These are phyloP conservation scores for Periglandula ipomoeae DNA, from an alignment of 2,329 filamentous ascomycete genomes.

Conservation along the genomic window DNA sequence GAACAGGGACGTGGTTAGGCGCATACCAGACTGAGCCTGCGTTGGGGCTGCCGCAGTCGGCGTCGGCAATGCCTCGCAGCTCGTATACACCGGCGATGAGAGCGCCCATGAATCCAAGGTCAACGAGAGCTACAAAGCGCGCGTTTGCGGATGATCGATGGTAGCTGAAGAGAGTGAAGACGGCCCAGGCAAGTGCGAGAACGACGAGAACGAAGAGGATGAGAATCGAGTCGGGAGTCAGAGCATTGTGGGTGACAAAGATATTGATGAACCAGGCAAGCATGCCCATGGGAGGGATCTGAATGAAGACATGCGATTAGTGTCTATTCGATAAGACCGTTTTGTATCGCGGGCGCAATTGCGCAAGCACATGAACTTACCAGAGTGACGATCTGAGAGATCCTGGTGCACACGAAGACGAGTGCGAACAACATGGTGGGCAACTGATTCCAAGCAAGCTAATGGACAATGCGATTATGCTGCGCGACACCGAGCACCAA, in stretches of 20 bases:
- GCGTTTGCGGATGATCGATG: constrained; percentile 52
- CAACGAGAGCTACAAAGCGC: constrained; percentile 50
- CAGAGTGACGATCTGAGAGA: constrained; percentile 53
- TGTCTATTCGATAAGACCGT: too few relatives aligned
- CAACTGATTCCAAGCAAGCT: neutral
- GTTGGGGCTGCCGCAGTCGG: constrained; percentile 57
- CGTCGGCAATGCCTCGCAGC: constrained; percentile 47
- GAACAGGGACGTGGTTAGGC: constrained; percentile 43
- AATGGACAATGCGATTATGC: neutral
- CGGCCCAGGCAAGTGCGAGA: constrained; percentile 52
- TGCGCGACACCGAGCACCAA: neutral
- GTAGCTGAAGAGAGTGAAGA: constrained; percentile 59
- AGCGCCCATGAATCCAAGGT: constrained; percentile 53
- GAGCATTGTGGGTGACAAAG: constrained; percentile 44
- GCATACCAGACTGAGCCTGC: constrained; percentile 41
- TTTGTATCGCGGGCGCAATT: neutral
- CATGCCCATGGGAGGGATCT: constrained; percentile 60
- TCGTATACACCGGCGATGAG: constrained; percentile 54
- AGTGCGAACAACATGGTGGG: constrained; percentile 52
- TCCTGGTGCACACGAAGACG: constrained; percentile 54
- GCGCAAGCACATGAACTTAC: constrained; percentile 33
- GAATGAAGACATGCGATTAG: neutral
- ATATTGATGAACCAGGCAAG: constrained; percentile 56
- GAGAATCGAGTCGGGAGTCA: constrained; percentile 55
- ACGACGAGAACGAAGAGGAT: constrained; percentile 60